Evolutionary conservation across 2,329 filamentous ascomycete genomes (phyloP), one percentile per base, ranked within the genome.

Genomic region (Beauveria scarabaeidicola): DNA sequence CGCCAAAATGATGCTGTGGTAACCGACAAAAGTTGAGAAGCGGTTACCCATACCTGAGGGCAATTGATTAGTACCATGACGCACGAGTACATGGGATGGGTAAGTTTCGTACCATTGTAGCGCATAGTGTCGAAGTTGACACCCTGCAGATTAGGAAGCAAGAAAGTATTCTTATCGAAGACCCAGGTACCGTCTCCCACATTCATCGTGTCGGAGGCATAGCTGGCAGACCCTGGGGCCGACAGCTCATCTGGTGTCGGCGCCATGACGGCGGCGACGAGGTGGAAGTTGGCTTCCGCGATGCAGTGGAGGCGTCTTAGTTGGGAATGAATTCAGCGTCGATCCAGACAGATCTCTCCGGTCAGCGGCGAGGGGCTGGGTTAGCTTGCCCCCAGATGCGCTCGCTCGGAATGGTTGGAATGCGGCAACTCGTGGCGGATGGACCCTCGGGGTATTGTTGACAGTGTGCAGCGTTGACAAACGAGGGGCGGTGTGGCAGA

Each of bases 161-260:
- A 75, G 70, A 93, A 94, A 19, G 82, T 85, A 68, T 92, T 90
- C 69, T 87, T 87, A 61, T 81, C 78, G 60, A 87, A 87, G 67
- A 92, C 87, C 89, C 90, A 94, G 38, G 90, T 93, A 23, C 90
- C 90, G 70, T 93, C 90, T 63, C 89, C 89, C 17, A 93, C 89
- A 59, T 78, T 80, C 79, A 92, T 78, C n/a, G 85, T 89, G 68
- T 86, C 79, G 55, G 88, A 91, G 66, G 81, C 79, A 74, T 93
- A 93, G 64, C 80, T 83, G 70, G 84, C 87, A 72, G 85, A 84
- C 69, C 89, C 89, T 53, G 89, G 81, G 64, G 87, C 80, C 64
- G 87, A 87, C 68, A 89, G 78, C 67, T 76, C 74, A 69, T 82
- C 77, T 72, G 78, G 74, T 70, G 79, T 74, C 76, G 82, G 79